Conservation (phyloP, 2,329 filamentous ascomycete genomes). For the Ophiostoma himal-ulmi region DNA sequence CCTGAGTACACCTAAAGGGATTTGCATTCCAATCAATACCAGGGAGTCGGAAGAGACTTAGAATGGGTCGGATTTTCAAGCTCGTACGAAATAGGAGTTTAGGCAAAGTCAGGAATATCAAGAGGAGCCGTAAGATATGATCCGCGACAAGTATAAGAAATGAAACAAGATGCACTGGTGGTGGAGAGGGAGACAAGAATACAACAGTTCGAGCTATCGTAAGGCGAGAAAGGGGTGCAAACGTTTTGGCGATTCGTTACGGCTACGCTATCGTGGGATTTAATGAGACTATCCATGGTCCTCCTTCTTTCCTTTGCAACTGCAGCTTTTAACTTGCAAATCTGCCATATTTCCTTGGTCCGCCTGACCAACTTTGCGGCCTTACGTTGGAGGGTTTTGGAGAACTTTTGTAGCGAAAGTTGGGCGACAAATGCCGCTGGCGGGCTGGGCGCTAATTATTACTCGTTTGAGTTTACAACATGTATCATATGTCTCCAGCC, state of each 20-base stretch:
- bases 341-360: neutral
- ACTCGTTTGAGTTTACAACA: neutral
- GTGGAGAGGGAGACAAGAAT: too few relatives aligned
- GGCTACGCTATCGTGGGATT: neutral
- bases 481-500: neutral
- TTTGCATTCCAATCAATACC: neutral
- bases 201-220: neutral
- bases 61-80: neutral
- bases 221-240: neutral
- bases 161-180: neutral
- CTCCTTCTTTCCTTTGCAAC: neutral
- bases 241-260: neutral
- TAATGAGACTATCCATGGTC: neutral
- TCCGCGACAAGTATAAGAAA: neutral
- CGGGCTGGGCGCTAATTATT: neutral
- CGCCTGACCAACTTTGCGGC: neutral
- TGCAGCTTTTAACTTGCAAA: neutral
- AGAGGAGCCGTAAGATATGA: neutral
- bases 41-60: neutral
- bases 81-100: neutral
- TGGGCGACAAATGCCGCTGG: neutral
- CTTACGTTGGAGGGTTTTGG: neutral
- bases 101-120: neutral
- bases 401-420: neutral
- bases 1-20: neutral